Base-by-base conservation (phyloP, 179 eudicot genomes). In the Heliamphora pulchella region DNA sequence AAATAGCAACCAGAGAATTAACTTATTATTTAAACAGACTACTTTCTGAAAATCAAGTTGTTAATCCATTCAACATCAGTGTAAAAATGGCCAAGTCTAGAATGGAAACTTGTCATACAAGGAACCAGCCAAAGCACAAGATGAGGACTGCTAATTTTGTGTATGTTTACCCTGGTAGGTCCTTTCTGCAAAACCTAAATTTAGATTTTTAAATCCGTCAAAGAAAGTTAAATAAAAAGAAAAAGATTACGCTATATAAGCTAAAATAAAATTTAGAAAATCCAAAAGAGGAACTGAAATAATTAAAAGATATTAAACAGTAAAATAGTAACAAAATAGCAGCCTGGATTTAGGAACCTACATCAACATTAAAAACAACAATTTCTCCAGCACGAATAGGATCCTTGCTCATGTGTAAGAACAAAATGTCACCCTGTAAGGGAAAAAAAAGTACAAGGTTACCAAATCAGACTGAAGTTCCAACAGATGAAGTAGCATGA, bases 321-420 rank as follows among this genome's bases (percentile, higher is more conserved):
- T 20, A 73, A 14, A 31, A 5, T 15, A 58, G 22, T 15, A 50
- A 14, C 54, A 2, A 77, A n/a, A 57, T 18, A 63, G 59, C 58
- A 79, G 14, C 48, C 5, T 22, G 9, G 20, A 59, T 53, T 53
- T 43, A 59, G 58, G 75, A 79, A 83, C 98, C 70, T 88, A 94
- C 99, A 84, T 96, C 97, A 82, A 96, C 88, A 81, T 96, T 96
- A 74, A 96, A 96, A 53, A 96, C 99, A 53, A 94, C 98, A 75
- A 96, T 94, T 87, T 96, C 98, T 83, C 99, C 99, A 4, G 99
- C 89, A 57, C 98, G 98, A 83, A 96, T 92, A 22, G 99, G 99
- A 77, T 90, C 99, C 90, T 96, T 90, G 82, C 93, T 89, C 98
- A 96, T 93, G 82, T 90, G 94, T 81, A 96, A 89, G 85, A 96